phyloP scores from a whole-genome alignment of 257 asterid genomes.

The Lavandula angustifolia region DNA sequence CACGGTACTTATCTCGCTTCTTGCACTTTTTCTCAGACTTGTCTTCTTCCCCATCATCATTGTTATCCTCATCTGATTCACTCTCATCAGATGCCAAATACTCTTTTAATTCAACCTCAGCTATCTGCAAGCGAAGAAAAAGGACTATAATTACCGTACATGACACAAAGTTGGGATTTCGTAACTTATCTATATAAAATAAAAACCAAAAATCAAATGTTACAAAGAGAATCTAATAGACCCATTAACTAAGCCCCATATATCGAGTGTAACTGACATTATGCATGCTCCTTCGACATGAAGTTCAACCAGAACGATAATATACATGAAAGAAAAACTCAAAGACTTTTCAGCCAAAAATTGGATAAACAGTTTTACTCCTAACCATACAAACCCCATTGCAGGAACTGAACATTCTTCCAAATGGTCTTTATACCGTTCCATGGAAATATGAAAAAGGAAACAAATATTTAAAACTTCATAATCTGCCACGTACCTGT shows the following conservation, averaged over 20 bases:
- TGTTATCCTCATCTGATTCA: slow-evolving; percentile 57
- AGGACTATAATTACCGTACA: slow-evolving; percentile 2
- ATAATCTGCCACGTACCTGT: slow-evolving; percentile 48
- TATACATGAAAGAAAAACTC: background rate
- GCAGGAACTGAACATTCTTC: background rate
- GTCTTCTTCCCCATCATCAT: slow-evolving; percentile 44
- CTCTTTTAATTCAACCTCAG: slow-evolving; percentile 68
- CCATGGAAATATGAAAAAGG: background rate
- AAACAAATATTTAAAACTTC: background rate
- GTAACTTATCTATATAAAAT: background rate
- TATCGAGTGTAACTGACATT: slow-evolving; percentile 1
- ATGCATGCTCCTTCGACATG: slow-evolving; percentile 10
- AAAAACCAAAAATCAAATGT: slow-evolving; percentile 5
- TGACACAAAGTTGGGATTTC: slow-evolving; percentile 14
- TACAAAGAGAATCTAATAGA: slow-evolving; percentile 6
- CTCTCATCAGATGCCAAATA: slow-evolving; percentile 87
- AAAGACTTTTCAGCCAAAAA: slow-evolving; percentile 10
- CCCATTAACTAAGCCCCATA: background rate
- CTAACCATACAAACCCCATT: background rate
- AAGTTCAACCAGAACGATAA: background rate
- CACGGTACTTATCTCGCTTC: slow-evolving; percentile 65
- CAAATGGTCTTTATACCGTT: background rate
- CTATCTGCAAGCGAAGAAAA: slow-evolving; percentile 56
- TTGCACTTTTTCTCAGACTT: slow-evolving; percentile 43
- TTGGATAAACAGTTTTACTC: background rate